Evolutionary conservation across 495 filamentous ascomycete species (phyloP), one percentile per base, ranked within the genome.

Genomic region (Aspergillus sclerotioniger): DNA sequence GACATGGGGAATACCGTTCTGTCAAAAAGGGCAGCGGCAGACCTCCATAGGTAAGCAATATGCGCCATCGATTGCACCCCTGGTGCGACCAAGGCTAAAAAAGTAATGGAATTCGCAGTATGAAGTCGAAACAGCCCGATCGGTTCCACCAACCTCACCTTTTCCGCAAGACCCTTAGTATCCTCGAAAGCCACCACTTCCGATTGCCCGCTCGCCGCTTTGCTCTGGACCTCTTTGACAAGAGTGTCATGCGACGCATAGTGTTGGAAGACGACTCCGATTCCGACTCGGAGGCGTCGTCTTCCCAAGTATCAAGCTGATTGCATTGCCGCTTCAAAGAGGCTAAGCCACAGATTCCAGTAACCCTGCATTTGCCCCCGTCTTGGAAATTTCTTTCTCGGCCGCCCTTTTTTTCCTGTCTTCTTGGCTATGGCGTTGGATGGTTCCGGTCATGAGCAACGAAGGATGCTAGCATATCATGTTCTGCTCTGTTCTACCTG

Each of bases 161-260:
- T 33, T 98, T 96, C 76, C 85, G 84, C 54, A 89, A 91, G 68
- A 85, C 92, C 55, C 86, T 98, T 77, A 80, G 76, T 32, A 75
- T 97, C 32, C 78, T 98, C n/a, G 94, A 96, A 74, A 86, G 83
- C 51, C 91, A 96, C 60, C 90, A 94, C 64, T 98, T 91, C 70
- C 84, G 93, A 31, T 79, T 98, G 20, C 85, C 84, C 6, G 86
- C 91, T 49, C 87, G 93, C 43, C 87, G 90, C 43, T 92, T 95
- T 70, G 86, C 96, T 33, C 85, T 97, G 50, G 92, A 97, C 68
- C 75, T 98, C 21, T 98, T 98, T 70, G 93, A 98, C 62, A 92
- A 90, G 72, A 84, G 80, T 35, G 90, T 98, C 28, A 76, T 98
- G 70, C 78, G 91, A 62, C 82, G 84, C 43, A 89, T 97, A 53